phyloP scores from a whole-genome alignment of 2,329 filamentous ascomycete genomes.

The Beauveria caledonica region DNA sequence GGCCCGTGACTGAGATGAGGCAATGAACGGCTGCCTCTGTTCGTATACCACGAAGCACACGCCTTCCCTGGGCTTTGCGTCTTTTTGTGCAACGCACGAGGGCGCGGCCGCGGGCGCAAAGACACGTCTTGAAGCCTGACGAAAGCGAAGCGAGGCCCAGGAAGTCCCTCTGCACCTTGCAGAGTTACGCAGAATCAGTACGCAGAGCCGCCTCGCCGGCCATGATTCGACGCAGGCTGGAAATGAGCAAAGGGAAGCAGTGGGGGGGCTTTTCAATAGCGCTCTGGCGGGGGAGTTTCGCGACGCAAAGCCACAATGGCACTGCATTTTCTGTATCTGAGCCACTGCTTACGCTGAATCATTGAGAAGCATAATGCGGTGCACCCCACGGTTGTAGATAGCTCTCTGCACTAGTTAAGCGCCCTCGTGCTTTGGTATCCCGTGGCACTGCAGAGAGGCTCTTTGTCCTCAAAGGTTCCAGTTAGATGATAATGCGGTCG shows the following conservation, averaged over 20 bases:
- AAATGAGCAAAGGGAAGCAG: neutral
- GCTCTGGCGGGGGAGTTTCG: neutral
- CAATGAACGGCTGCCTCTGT: neutral
- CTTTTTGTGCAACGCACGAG: neutral
- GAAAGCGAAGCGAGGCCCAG: neutral
- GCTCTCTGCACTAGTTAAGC: neutral
- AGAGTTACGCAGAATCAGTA: neutral
- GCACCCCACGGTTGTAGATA: neutral
- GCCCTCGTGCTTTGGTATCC: neutral
- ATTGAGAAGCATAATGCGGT: neutral
- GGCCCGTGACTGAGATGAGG: neutral
- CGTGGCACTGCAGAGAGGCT: neutral
- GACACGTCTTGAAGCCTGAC: neutral
- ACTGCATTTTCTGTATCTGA: neutral
- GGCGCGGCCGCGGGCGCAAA: neutral
- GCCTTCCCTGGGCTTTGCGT: neutral
- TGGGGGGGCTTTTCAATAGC: neutral
- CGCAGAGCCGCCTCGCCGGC: neutral
- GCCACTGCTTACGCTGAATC: neutral
- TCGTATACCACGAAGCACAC: neutral
- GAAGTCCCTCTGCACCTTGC: neutral
- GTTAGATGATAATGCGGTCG: neutral
- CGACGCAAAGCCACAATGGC: neutral
- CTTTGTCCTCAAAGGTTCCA: neutral
- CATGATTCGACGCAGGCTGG: neutral